Percentiles rank a stretch among this genome's conserved stretches.
Evolutionary conservation across 192 early-diverging fungal genomes (phyloP).

Genomic region (Fimicolochytrium jonesii): DNA sequence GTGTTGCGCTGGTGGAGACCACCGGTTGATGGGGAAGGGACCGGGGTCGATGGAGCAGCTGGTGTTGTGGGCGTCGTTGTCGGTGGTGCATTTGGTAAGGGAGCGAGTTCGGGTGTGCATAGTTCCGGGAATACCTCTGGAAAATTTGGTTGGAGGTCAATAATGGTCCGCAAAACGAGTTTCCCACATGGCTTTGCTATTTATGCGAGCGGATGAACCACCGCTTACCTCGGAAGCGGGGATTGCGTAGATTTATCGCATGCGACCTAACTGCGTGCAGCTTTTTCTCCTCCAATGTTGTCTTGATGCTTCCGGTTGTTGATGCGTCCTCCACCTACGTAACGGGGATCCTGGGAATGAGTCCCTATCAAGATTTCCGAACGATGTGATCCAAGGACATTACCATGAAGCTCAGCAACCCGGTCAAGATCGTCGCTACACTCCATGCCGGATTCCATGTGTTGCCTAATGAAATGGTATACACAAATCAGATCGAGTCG

Average conservation of each 20-base stretch:
- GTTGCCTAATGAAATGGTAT: too few species aligned
- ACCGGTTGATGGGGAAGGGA: neutral
- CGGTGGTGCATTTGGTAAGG: conserved; percentile 37
- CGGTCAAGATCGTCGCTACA: conserved; percentile 93
- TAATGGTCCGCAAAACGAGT: too few species aligned
- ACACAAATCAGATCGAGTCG: too few species aligned
- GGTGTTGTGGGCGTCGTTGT: neutral
- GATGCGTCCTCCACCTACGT: conserved; percentile 67
- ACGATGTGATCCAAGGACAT: neutral
- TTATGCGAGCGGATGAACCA: too few species aligned
- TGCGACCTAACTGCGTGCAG: conserved; percentile 74
- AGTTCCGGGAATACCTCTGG: conserved; percentile 82
- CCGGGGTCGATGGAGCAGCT: too few species aligned
- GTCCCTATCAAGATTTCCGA: neutral
- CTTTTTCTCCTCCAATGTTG: conserved; percentile 72
- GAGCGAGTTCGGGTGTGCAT: conserved; percentile 52
- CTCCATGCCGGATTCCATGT: conserved; percentile 98
- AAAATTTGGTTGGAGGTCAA: too few species aligned
- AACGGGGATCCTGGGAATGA: neutral
- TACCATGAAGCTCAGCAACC: conserved; percentile 95
- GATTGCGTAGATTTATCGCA: conserved; percentile 70
- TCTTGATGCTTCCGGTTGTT: conserved; percentile 89
- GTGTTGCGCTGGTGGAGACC: too few species aligned
- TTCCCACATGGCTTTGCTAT: too few species aligned
- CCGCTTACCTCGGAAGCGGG: conserved; percentile 71